Conservation (phyloP, 2,329 filamentous ascomycete genomes). For the Ambrosiella beaveri region DNA sequence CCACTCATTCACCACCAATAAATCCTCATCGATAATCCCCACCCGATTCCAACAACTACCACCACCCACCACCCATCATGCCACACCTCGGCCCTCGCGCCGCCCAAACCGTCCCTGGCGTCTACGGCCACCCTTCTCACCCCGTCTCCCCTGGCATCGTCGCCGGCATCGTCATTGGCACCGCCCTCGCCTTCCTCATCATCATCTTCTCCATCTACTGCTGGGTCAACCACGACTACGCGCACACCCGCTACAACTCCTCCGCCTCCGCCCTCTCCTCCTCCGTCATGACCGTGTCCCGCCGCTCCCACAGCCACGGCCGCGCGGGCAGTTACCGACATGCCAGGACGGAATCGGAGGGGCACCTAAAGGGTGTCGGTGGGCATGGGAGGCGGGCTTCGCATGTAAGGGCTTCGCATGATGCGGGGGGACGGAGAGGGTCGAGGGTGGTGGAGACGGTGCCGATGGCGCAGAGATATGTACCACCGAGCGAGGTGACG, state of each 20-base stretch:
- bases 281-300: slow-evolving; percentile 10
- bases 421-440: background rate
- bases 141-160: slow-evolving; percentile 8
- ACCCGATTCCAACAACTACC: background rate
- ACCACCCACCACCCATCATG: background rate
- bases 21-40: no score
- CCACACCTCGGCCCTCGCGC: background rate
- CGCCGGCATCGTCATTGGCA: slow-evolving; percentile 9
- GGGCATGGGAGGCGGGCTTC: background rate
- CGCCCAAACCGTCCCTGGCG: slow-evolving; percentile 13
- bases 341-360: slow-evolving; percentile 2
- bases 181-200: slow-evolving; percentile 9
- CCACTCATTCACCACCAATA: no score
- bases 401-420: background rate
- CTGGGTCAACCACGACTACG: slow-evolving; percentile 11
- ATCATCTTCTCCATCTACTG: slow-evolving; percentile 13
- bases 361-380: background rate
- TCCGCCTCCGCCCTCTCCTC: background rate
- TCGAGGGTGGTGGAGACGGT: background rate
- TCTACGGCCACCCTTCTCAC: slow-evolving; percentile 10
- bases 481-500: background rate
- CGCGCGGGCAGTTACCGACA: background rate
- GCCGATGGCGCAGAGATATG: background rate
- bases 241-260: background rate
- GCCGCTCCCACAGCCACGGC: background rate